Percentiles rank a stretch among this genome's conserved stretches.
These are phyloP conservation scores for Cornus suecica DNA, from an alignment of 148 eudicot species.

Conservation along the genomic window DNA sequence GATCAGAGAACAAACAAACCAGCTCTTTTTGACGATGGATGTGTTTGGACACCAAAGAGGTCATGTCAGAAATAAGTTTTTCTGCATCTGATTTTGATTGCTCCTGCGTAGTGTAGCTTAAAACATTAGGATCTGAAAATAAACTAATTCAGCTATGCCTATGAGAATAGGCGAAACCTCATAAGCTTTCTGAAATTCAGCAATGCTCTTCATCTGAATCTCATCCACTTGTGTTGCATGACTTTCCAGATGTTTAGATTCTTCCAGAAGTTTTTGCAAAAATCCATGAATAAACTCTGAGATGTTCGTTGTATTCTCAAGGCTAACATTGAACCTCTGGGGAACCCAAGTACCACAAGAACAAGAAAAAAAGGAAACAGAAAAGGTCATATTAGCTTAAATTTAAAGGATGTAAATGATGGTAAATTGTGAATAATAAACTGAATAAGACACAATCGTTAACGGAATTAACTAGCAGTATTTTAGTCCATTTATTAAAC, in stretches of 20 bases:
- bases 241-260: slow-evolving; percentile 51
- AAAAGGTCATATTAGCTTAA: background rate
- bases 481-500: background rate
- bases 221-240: slow-evolving; percentile 66
- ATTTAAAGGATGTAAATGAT: background rate
- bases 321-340: slow-evolving; percentile 69
- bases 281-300: slow-evolving; percentile 59
- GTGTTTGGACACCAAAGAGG: slow-evolving; percentile 61
- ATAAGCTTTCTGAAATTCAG: slow-evolving; percentile 71
- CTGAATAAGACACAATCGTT: background rate
- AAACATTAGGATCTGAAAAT: slow-evolving; percentile 1
- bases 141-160: background rate
- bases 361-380: background rate
- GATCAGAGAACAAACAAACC: slow-evolving; percentile 37
- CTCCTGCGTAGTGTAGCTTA: slow-evolving; percentile 41
- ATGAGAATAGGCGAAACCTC: slow-evolving; percentile 39
- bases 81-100: slow-evolving; percentile 73
- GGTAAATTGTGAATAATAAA: background rate
- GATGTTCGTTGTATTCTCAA: slow-evolving; percentile 49
- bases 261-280: slow-evolving; percentile 59
- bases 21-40: slow-evolving; percentile 74
- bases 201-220: slow-evolving; percentile 56
- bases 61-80: slow-evolving; percentile 86
- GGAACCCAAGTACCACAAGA: slow-evolving; percentile 1
- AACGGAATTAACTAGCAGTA: background rate